A percentile compares a stretch with the other conserved stretches of the same genome.
Evolutionary conservation across 352 stramenopile species (phyloP).

Genomic region (Globisporangium spiculum): DNA sequence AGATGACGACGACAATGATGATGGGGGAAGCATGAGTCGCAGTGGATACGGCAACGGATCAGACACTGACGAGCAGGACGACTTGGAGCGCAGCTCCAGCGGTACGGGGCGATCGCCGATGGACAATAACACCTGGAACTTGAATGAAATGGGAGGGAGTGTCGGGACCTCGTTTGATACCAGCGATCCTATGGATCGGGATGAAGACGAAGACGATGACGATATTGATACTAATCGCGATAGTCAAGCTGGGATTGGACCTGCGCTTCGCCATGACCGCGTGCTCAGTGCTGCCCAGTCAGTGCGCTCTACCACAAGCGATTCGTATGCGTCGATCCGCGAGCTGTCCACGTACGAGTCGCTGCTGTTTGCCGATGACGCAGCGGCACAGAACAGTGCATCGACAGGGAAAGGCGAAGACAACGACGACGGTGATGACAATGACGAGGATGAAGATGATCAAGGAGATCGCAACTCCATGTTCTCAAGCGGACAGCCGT

Average conservation of each 20-base stretch:
- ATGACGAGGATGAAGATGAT: constrained; percentile 1
- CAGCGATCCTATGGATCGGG: background rate
- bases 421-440: constrained; percentile 22
- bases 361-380: constrained; percentile 16
- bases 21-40: background rate
- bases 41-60: background rate
- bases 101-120: background rate
- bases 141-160: background rate
- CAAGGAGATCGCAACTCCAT: background rate
- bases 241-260: background rate
- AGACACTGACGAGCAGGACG: background rate
- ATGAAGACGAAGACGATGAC: background rate
- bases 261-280: background rate
- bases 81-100: constrained; percentile 3
- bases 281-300: constrained; percentile 11
- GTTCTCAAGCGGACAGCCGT: background rate
- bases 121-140: constrained; percentile 4
- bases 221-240: background rate
- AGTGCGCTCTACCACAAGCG: constrained; percentile 14
- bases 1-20: constrained; percentile 1
- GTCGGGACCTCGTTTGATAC: background rate
- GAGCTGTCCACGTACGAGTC: constrained; percentile 19
- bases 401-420: constrained; percentile 18
- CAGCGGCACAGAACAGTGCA: background rate
- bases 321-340: constrained; percentile 32